Percentiles rank a stretch among this genome's conserved stretches.
These are phyloP conservation scores for Colletotrichum sojae DNA, from an alignment of 2,329 filamentous ascomycete species.

Conservation along the genomic window DNA sequence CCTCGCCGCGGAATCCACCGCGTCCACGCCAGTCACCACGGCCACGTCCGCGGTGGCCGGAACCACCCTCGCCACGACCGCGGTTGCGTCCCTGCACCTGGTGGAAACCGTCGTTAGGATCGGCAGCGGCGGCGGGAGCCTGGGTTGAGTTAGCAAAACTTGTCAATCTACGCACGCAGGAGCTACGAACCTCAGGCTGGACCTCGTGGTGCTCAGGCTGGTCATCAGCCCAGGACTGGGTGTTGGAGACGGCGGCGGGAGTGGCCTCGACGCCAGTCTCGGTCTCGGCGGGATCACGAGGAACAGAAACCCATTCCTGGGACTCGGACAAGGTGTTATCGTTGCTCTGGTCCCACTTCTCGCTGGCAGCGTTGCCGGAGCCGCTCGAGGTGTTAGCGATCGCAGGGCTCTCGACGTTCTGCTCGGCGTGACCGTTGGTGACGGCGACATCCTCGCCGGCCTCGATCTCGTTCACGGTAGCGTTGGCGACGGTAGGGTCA, in stretches of 20 bases:
- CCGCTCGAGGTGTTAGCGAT: conserved; percentile 67
- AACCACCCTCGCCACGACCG: conserved; percentile 65
- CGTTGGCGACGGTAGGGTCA: conserved; percentile 78
- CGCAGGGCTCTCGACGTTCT: conserved; percentile 58
- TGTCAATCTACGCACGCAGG: neutral
- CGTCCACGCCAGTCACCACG: conserved; percentile 66
- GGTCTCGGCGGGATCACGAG: conserved; percentile 79
- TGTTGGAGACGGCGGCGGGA: conserved; percentile 68
- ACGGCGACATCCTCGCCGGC: conserved; percentile 57
- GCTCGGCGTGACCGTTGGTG: conserved; percentile 59
- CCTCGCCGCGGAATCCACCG: conserved; percentile 63
- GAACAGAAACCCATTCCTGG: conserved; percentile 78
- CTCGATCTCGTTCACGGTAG: conserved; percentile 77
- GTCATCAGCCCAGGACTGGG: conserved; percentile 87
- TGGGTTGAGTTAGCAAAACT: conserved; percentile 15
- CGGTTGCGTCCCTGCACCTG: conserved; percentile 76
- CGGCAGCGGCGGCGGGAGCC: conserved; percentile 53
- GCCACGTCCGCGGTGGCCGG: conserved; percentile 55
- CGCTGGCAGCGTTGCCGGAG: conserved; percentile 73
- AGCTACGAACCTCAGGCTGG: conserved; percentile 57
- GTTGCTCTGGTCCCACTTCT: conserved; percentile 73
- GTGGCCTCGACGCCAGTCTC: conserved; percentile 75
- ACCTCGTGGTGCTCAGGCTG: conserved; percentile 78
- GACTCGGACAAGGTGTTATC: conserved; percentile 59
- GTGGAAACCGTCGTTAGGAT: conserved; percentile 77